Evolutionary conservation across 2,329 filamentous ascomycete genomes (phyloP).

Genomic region (Fusarium subtropicale): DNA sequence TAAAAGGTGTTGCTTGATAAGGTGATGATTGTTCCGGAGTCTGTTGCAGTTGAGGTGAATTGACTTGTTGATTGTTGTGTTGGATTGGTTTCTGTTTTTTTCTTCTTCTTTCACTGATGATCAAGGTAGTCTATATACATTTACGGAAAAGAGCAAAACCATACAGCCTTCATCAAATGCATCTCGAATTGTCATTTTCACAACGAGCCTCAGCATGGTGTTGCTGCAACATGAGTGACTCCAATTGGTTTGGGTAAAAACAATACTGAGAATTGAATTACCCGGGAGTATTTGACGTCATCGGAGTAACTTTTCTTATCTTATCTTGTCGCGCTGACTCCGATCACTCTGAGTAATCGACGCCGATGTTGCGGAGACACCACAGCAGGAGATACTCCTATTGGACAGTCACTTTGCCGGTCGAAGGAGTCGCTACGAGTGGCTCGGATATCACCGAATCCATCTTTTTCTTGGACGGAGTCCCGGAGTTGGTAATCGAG

Average conservation of each 20-base stretch:
- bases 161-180: too few species aligned
- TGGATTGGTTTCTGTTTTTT: not conserved
- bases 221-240: not conserved
- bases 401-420: not conserved
- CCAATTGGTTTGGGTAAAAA: not conserved
- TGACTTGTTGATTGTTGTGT: not conserved
- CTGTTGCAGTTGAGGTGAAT: not conserved
- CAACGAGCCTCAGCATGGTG: not conserved
- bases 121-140: not conserved
- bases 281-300: not conserved
- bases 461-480: slow-evolving; percentile 3
- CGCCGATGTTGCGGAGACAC: not conserved
- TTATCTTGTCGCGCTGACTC: not conserved
- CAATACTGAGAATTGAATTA: not conserved
- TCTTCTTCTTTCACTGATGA: not conserved
- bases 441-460: not conserved
- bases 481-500: slow-evolving; percentile 21
- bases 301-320: not conserved
- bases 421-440: not conserved
- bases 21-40: accelerated
- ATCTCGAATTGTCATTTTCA: not conserved
- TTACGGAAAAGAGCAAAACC: not conserved
- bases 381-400: slow-evolving; percentile 2
- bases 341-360: not conserved
- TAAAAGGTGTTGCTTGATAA: too few species aligned